Conservation (phyloP, 768 basidiomycete species). For the Leccinellum luteum region DNA sequence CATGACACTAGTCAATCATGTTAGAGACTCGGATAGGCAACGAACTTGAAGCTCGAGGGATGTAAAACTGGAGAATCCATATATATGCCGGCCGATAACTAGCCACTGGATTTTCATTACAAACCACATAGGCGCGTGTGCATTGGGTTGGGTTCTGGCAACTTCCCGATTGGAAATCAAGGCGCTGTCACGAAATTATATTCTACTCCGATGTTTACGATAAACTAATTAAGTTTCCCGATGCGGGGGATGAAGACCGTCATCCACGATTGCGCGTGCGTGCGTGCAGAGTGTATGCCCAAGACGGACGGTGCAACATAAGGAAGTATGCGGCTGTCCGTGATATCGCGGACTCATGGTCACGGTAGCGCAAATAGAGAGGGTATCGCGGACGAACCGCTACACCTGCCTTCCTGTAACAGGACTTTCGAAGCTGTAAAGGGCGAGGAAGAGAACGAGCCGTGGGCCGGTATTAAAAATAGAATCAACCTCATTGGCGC, state of each 20-base stretch:
- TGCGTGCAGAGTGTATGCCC: background rate
- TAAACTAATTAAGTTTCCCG: background rate
- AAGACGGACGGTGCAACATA: background rate
- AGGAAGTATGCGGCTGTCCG: background rate
- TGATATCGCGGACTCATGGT: background rate
- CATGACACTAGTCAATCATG: background rate
- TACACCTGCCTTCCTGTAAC: conserved; percentile 2
- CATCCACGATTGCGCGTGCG: background rate
- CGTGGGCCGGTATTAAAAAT: background rate
- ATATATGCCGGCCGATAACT: background rate
- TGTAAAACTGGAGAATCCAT: background rate
- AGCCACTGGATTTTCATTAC: conserved; percentile 3
- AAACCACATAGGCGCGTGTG: background rate
- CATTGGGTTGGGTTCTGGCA: background rate
- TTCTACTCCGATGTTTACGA: background rate
- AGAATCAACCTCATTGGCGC: background rate
- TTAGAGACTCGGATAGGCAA: background rate
- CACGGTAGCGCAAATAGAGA: background rate
- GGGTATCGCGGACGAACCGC: background rate
- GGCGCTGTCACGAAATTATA: background rate
- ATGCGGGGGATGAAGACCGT: background rate
- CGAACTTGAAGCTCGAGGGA: background rate
- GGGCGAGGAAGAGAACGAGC: background rate
- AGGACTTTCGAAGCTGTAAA: background rate
- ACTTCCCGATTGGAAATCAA: background rate